Conservation (phyloP, 1,284 basidiomycete genomes). For the Ganoderma lingzhi region DNA sequence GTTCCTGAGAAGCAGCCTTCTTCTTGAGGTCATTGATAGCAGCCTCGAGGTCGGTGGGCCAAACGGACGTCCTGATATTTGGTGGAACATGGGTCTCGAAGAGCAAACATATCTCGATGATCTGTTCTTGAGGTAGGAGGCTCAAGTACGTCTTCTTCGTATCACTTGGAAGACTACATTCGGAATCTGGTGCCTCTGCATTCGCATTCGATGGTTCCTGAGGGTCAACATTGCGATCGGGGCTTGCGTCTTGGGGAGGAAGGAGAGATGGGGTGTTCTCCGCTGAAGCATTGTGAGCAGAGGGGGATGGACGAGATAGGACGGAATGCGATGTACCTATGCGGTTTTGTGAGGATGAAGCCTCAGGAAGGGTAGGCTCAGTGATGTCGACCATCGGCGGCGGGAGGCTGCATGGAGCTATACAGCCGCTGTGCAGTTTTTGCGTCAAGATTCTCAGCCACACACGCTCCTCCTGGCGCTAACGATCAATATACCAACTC, state of each 20-base stretch:
- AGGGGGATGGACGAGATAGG: background rate
- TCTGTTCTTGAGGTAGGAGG: constrained; percentile 68
- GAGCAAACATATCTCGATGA: constrained; percentile 78
- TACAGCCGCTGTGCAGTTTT: constrained; percentile 47
- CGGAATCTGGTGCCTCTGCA: background rate
- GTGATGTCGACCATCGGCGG: constrained; percentile 32
- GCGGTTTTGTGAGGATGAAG: constrained; percentile 21
- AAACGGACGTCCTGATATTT: constrained; percentile 65
- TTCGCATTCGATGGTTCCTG: constrained; percentile 2
- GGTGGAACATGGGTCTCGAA: constrained; percentile 73
- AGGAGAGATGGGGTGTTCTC: constrained; percentile 12
- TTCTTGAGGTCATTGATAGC: constrained; percentile 64
- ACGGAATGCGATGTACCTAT: constrained; percentile 23
- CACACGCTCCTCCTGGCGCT: constrained; percentile 22
- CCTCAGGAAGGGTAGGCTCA: constrained; percentile 20
- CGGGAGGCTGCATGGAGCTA: constrained; percentile 36
- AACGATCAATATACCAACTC: background rate
- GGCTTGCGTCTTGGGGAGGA: constrained; percentile 6
- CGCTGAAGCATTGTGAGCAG: constrained; percentile 18
- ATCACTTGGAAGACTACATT: background rate
- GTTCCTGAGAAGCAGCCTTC: constrained; percentile 34
- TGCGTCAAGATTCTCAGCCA: constrained; percentile 46
- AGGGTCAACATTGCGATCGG: background rate
- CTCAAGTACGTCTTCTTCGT: constrained; percentile 63
- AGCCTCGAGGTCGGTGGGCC: constrained; percentile 72